Conservation (phyloP, 371 early-diverging fungal species). For the Lichtheimia ornata region DNA sequence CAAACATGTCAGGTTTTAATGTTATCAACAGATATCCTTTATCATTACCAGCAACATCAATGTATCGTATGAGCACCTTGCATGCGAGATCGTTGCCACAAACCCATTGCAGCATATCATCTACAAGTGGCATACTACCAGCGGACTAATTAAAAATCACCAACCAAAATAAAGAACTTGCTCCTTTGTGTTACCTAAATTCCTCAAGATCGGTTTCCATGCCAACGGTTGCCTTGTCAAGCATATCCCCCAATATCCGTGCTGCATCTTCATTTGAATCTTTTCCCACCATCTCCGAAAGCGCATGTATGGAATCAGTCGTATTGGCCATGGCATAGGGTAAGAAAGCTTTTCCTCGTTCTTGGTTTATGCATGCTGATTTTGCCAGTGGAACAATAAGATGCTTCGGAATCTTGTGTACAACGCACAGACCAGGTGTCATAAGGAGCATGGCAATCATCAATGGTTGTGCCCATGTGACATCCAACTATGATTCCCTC, state of each 20-base stretch:
- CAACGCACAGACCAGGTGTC: not conserved
- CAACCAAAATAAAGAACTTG: too few species aligned
- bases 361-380: too few species aligned
- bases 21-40: not conserved
- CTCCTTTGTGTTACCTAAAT: not conserved
- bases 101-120: not conserved
- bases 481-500: not conserved
- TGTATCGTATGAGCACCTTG: constrained; percentile 4
- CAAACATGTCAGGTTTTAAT: not conserved
- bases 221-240: not conserved
- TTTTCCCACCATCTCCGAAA: not conserved
- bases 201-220: not conserved
- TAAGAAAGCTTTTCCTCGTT: too few species aligned
- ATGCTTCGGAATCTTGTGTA: too few species aligned
- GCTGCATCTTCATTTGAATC: not conserved
- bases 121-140: not conserved
- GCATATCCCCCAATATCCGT: not conserved
- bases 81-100: constrained; percentile 7
- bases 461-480: not conserved
- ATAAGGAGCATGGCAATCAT: not conserved
- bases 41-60: constrained; percentile 10
- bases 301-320: not conserved
- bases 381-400: too few species aligned
- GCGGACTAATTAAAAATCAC: not conserved
- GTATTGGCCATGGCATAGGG: not conserved